These are phyloP conservation scores for Narthecium ossifragum DNA, from an alignment of 106 monocot species.

Conservation along the genomic window DNA sequence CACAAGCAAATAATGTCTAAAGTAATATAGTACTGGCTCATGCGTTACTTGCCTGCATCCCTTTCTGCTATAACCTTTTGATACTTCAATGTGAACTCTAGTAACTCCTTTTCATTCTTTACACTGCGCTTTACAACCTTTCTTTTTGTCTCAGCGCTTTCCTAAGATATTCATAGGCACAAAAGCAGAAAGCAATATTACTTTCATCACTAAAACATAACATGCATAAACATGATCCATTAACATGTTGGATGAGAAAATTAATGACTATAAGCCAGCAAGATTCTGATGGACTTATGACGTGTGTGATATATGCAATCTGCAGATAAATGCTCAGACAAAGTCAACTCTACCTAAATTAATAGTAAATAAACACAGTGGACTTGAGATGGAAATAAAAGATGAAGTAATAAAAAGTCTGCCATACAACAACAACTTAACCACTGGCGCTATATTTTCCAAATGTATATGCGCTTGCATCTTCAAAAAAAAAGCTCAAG, in stretches of 20 bases:
- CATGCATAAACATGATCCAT: neutral
- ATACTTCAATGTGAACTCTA: conserved; percentile 74
- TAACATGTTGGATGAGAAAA: too few relatives aligned
- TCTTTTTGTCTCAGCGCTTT: conserved; percentile 60
- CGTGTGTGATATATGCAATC: neutral
- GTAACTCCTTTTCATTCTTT: conserved; percentile 73
- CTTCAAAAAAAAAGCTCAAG: too few relatives aligned
- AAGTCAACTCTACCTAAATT: neutral
- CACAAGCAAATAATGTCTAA: too few relatives aligned
- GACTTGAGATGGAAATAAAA: neutral
- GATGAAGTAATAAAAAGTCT: too few relatives aligned
- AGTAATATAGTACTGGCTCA: too few relatives aligned
- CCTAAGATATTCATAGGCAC: conserved; percentile 55
- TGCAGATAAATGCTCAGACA: neutral
- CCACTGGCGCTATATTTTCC: too few relatives aligned
- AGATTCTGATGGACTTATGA: too few relatives aligned
- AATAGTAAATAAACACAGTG: neutral
- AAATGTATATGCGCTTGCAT: too few relatives aligned
- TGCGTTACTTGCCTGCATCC: conserved; percentile 79
- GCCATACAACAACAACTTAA: too few relatives aligned
- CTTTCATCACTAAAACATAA: neutral
- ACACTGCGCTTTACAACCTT: conserved; percentile 55
- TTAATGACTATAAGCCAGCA: too few relatives aligned
- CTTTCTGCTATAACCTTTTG: conserved; percentile 84
- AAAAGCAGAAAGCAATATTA: conserved; percentile 9